These are phyloP conservation scores for Pyrus betulifolia DNA, from an alignment of 306 rosid species.

Conservation along the genomic window DNA sequence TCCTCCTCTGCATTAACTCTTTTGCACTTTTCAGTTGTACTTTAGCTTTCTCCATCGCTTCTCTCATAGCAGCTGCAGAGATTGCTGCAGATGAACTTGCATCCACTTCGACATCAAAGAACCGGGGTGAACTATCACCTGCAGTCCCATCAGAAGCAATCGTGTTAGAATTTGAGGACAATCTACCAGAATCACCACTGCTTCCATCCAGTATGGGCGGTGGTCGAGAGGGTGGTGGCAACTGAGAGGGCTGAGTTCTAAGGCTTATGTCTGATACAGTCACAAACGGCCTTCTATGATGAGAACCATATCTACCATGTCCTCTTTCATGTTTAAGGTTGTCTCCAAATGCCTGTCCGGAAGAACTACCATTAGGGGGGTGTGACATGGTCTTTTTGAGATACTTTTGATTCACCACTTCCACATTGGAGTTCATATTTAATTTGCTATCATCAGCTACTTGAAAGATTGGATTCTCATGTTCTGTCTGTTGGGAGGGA, in stretches of 20 bases:
- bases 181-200: conserved; percentile 31
- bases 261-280: conserved; percentile 72
- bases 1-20: conserved; percentile 57
- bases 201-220: conserved; percentile 56
- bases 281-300: conserved; percentile 38
- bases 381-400: conserved; percentile 26
- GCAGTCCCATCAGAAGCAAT: conserved; percentile 40
- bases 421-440: conserved; percentile 39
- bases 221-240: conserved; percentile 93
- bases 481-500: conserved; percentile 22
- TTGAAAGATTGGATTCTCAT: conserved; percentile 33
- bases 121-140: conserved; percentile 53
- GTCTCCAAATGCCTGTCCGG: conserved; percentile 30
- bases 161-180: conserved; percentile 25
- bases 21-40: conserved; percentile 49
- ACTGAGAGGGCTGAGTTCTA: conserved; percentile 61
- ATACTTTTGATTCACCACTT: conserved; percentile 38
- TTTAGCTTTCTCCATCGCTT: conserved; percentile 54
- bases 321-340: conserved; percentile 30
- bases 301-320: conserved; percentile 31
- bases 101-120: conserved; percentile 85
- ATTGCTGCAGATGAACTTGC: conserved; percentile 68
- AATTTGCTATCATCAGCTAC: conserved; percentile 47
- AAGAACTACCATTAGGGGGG: conserved; percentile 22
- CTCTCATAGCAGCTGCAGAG: conserved; percentile 65